These are phyloP conservation scores for Thermoascus crustaceus DNA, from an alignment of 2,329 filamentous ascomycete species.

Conservation along the genomic window DNA sequence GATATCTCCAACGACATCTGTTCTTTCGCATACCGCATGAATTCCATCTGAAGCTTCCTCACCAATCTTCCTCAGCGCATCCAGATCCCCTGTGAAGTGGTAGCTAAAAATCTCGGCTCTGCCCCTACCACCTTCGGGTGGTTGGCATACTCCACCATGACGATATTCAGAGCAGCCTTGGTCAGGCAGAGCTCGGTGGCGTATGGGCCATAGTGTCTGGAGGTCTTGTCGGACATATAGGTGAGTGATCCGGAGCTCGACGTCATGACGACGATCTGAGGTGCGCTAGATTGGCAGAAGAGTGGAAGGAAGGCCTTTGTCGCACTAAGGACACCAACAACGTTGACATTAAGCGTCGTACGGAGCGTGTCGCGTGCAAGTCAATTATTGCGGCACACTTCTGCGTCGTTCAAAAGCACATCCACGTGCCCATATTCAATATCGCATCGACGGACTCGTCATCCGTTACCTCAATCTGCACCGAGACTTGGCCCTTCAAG, in stretches of 20 bases:
- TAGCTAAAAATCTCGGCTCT: conserved; percentile 41
- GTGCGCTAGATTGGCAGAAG: conserved; percentile 18
- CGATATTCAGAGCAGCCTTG: conserved; percentile 39
- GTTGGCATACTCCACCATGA: conserved; percentile 41
- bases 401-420: conserved; percentile 20
- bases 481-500: conserved; percentile 8
- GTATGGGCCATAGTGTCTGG: conserved; percentile 17
- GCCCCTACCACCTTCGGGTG: conserved; percentile 32
- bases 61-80: conserved; percentile 9
- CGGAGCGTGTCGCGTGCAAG: conserved; percentile 20
- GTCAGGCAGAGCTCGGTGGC: conserved; percentile 32
- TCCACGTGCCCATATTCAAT: conserved; percentile 42
- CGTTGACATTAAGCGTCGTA: conserved; percentile 31
- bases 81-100: conserved; percentile 14
- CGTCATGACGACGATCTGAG: conserved; percentile 34
- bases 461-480: conserved; percentile 46
- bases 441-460: conserved; percentile 45
- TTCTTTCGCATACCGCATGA: too few species aligned
- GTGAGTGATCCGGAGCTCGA: conserved; percentile 29
- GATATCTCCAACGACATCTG: too few species aligned
- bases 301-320: conserved; percentile 29
- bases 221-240: conserved; percentile 19
- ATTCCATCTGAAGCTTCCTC: too few species aligned
- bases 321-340: conserved; percentile 29
- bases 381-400: conserved; percentile 6